Evolutionary conservation across 176 grass and related monocot species (phyloP).

Genomic region (Oryza australiensis): DNA sequence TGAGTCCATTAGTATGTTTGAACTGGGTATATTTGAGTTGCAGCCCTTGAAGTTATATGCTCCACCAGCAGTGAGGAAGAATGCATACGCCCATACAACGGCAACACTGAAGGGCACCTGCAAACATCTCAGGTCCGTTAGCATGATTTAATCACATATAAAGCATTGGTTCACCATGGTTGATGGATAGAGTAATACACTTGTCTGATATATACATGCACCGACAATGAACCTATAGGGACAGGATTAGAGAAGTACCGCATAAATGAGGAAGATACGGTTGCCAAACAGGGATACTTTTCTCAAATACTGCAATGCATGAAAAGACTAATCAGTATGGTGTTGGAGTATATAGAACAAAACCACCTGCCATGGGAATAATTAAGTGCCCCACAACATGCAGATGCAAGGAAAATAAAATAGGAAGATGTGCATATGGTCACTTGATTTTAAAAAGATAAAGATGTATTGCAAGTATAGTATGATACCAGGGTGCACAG

Average conservation of each 20-base stretch:
- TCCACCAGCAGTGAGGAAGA: conserved; percentile 92
- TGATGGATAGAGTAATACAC: background rate
- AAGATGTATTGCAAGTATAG: conserved; percentile 4
- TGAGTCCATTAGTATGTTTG: conserved; percentile 89
- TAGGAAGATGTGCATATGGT: background rate
- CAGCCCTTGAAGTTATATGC: conserved; percentile 94
- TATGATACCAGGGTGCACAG: conserved; percentile 80
- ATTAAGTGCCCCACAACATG: too few species aligned
- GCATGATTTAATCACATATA: conserved; percentile 8
- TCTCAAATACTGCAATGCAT: conserved; percentile 80
- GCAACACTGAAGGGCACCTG: conserved; percentile 92
- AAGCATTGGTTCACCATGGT: background rate
- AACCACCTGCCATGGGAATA: background rate
- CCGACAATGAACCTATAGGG: background rate
- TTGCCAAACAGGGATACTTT: conserved; percentile 88
- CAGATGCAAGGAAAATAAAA: conserved; percentile 33
- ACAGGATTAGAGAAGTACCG: conserved; percentile 56
- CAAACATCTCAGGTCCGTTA: conserved; percentile 36
- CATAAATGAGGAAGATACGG: conserved; percentile 88
- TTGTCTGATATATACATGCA: background rate
- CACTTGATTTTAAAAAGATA: conserved; percentile 12
- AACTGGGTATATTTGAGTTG: conserved; percentile 86
- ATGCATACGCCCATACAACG: conserved; percentile 98
- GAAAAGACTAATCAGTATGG: conserved; percentile 30
- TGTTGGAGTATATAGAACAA: background rate